Percentiles rank a stretch among this genome's conserved stretches.
Evolutionary conservation across 441 rosid species (phyloP).

Genomic region (Corymbia calophylla): DNA sequence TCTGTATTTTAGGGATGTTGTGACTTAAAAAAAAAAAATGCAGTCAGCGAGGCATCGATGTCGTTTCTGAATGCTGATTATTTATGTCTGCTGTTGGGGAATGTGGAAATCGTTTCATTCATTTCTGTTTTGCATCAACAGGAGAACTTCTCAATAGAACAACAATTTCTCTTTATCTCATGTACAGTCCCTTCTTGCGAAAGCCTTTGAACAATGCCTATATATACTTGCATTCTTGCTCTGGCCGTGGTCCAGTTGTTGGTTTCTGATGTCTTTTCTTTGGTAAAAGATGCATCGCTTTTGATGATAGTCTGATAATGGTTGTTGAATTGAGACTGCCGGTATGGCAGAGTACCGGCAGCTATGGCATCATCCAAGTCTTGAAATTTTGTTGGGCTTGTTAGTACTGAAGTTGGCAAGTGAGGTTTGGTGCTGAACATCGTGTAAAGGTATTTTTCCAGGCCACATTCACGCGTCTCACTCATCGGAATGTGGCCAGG

Average conservation of each 20-base stretch:
- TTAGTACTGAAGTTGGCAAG: neutral
- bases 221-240: neutral
- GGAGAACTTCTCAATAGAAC: neutral
- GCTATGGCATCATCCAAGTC: neutral
- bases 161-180: neutral
- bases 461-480: neutral
- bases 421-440: neutral
- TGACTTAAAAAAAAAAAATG: neutral
- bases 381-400: neutral
- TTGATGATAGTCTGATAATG: neutral
- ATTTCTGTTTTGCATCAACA: neutral
- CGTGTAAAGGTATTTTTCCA: neutral
- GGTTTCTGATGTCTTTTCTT: neutral
- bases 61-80: neutral
- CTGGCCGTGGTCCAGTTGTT: neutral
- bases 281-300: neutral
- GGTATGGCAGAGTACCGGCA: neutral
- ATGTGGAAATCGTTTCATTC: neutral
- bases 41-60: neutral
- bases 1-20: neutral
- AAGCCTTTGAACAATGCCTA: neutral
- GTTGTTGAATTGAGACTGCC: neutral
- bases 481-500: neutral
- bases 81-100: neutral
- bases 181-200: neutral